Evolutionary conservation across 1,139 yeast species (phyloP), one percentile per base, ranked within the genome.

Genomic region (Lodderomyces jiufengensis): DNA sequence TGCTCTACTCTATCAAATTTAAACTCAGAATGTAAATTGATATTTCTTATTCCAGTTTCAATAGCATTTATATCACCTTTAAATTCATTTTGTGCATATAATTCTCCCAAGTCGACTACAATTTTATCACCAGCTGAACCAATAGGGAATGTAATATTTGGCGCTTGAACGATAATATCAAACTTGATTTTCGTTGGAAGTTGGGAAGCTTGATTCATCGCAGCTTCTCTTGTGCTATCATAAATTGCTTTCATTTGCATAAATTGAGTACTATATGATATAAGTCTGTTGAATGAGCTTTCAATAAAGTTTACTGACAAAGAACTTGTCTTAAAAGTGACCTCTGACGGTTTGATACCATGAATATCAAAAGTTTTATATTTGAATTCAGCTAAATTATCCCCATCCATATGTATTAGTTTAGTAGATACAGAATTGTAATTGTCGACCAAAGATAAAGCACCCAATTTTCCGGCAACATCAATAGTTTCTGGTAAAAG

Each of bases 191-290:
- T 74, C 33, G 65, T 73, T 38, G 82, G 81, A 35, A 82, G 76
- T 49, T 74, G 84, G 38, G 63, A 72, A 2, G 90, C 88, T 52
- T 79, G 82, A 38, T 65, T 63, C 7, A 70, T 62, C 0, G 97
- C 97, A 9, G 90, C 86, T 49, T 84, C 87, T 43, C 98, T 73
- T 0, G 97, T 95, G 12, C 76, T 67, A 50, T 92, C 98, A 55
- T 84, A 92, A 11, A 90, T 70, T 2, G 79, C 78, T 57, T 92
- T 92, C 96, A 92, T 87, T 48, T 76, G 76, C 42, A 80, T 83
- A 52, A 94, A 85, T 49, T 84, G 84, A 46, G 77, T 77, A 49
- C 87, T 63, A 51, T 80, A 90, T 23, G 74, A 70, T 29, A 84
- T 55, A 9, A 92, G 74, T 45, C 81, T 75, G 29, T 80, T 71